Percentiles rank a stretch among this genome's conserved stretches.
Evolutionary conservation across 176 grass and related monocot species (phyloP).

Genomic region (Triticum turgidum): DNA sequence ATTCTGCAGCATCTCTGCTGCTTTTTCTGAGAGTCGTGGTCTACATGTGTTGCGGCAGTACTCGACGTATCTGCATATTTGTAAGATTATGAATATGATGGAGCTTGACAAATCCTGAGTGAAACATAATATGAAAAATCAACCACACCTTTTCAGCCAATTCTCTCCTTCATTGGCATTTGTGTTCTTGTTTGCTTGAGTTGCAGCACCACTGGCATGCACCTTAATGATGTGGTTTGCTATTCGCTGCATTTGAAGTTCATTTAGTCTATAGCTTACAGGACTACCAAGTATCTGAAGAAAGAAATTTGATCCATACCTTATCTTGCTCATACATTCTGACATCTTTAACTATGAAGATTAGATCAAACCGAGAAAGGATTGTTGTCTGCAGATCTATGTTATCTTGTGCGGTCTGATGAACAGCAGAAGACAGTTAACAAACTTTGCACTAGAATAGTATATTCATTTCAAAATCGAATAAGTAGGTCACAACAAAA

Average conservation of each 20-base stretch:
- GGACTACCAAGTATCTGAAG: not conserved
- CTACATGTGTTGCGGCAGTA: constrained; percentile 81
- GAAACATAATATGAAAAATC: constrained; percentile 2
- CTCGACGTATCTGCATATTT: constrained; percentile 70
- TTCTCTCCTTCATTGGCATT: constrained; percentile 82
- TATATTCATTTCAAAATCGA: not conserved
- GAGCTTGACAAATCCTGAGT: not conserved
- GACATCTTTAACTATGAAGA: constrained; percentile 97
- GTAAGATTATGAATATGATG: constrained; percentile 3
- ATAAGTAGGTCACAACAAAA: not conserved
- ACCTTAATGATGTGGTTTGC: constrained; percentile 95
- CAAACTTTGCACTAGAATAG: not conserved
- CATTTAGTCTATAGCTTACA: not conserved
- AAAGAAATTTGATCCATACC: constrained; percentile 42
- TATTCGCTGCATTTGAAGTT: constrained; percentile 50
- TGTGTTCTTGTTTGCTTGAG: constrained; percentile 48
- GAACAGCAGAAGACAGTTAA: constrained; percentile 13
- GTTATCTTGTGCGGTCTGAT: constrained; percentile 94
- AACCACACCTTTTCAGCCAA: constrained; percentile 82
- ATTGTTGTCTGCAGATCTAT: constrained; percentile 98
- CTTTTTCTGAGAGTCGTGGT: constrained; percentile 86
- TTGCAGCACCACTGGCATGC: constrained; percentile 81
- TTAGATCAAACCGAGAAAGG: constrained; percentile 94
- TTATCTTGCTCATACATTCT: constrained; percentile 93
- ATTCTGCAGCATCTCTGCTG: constrained; percentile 92